Base-by-base conservation (phyloP, 805 yeast genomes). In the Pichia membranifaciens region DNA sequence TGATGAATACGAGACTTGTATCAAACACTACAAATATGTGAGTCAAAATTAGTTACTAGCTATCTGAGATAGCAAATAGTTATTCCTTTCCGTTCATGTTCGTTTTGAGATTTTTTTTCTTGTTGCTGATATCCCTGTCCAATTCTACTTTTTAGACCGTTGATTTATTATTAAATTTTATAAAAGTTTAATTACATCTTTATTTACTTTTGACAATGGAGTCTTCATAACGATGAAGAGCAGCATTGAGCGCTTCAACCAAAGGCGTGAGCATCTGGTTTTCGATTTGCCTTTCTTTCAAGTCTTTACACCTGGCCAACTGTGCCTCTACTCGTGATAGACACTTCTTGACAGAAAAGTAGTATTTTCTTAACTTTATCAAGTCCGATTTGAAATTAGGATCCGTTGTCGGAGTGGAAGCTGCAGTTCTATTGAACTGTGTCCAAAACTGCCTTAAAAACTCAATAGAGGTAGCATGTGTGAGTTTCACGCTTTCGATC, bases 361-460 rank as follows among this genome's bases (percentile, higher is more conserved):
- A 78, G 23, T 81, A 65, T 42, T 70, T 74, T 44, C 72, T 69
- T 29, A 80, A 40, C 35, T 58, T 62, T 9, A 62, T 47, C 43
- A 64, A 54, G 43, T 65, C 65, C 4, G 48, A 41, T 48, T 64
- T 63, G 47, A 64, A 64, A 43, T 63, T 61, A 4, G 61, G 58
- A 45, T 58, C 64, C 3, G 62, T 56, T 7, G 59, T 49, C 4
- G 60, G 57, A 1, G 66, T 55, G 1, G 66, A 56, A 15, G 49
- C 47, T n/a, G 64, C 54, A 34, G 64, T 58, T 5, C 60, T 59
- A 49, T 74, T 75, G 55, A 77, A 77, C 58, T 79, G 82, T 1
- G 73, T 59, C 84, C 90, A 86, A 60, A 84, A 86, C 60, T 85
- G 95, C 48, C 79, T 76, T 36, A 86, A 64, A 59, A 85, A 86